Evolutionary conservation across 192 early-diverging fungal species (phyloP).

Genomic region (Coemansia sp.): DNA sequence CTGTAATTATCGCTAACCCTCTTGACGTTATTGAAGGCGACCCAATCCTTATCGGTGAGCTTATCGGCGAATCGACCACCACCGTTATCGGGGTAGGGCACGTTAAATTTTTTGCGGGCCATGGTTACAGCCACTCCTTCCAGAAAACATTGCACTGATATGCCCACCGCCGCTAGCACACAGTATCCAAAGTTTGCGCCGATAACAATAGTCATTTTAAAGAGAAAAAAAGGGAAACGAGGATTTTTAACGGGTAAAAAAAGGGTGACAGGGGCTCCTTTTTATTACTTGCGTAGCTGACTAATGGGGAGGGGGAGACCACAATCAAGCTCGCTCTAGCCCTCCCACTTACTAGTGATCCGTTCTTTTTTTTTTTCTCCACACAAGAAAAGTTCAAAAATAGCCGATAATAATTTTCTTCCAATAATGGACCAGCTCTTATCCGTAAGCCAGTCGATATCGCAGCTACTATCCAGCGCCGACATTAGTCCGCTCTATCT

Average conservation of each 20-base stretch:
- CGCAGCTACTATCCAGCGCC: constrained; percentile 5
- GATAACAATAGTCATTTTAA: constrained; percentile 44
- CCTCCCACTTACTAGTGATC: too few relatives aligned
- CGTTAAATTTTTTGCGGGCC: constrained; percentile 51
- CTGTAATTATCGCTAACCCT: constrained; percentile 53
- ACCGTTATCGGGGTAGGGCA: constrained; percentile 52
- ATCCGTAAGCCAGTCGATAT: constrained; percentile 18
- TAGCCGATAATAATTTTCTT: background rate
- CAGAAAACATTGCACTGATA: constrained; percentile 35
- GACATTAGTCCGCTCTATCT: constrained; percentile 19
- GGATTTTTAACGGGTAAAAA: too few relatives aligned
- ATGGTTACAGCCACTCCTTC: constrained; percentile 4
- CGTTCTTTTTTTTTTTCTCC: too few relatives aligned
- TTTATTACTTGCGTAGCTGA: too few relatives aligned
- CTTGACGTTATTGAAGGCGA: constrained; percentile 53
- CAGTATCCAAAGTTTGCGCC: constrained; percentile 54
- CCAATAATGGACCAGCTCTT: constrained; percentile 11
- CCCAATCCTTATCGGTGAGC: constrained; percentile 53
- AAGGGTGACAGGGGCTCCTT: background rate
- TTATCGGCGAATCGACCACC: constrained; percentile 48
- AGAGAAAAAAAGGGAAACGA: background rate
- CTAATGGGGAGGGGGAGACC: too few relatives aligned
- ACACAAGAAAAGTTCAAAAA: background rate
- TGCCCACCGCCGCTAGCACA: constrained; percentile 41
- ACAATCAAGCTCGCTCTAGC: too few relatives aligned